Percentiles rank a stretch among this genome's conserved stretches.
Evolutionary conservation across 805 yeast genomes (phyloP).

Genomic region (Myxozyma monticola): DNA sequence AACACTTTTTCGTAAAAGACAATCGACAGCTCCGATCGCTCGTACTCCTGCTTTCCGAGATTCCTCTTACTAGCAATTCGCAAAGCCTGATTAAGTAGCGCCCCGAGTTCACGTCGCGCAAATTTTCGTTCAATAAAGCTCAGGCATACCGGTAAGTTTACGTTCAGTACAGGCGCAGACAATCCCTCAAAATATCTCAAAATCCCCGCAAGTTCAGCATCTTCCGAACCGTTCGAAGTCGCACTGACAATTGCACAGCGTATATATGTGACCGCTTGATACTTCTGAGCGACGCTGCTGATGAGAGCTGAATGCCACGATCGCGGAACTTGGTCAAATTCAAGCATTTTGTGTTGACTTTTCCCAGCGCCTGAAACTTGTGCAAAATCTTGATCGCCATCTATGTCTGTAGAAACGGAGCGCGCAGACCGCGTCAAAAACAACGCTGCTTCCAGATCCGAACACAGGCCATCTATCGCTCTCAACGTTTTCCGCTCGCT

Average conservation of each 20-base stretch:
- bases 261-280: not conserved
- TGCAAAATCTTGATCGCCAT: slow-evolving; percentile 1
- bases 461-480: no score
- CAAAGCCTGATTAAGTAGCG: no score
- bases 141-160: no score
- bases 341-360: not conserved
- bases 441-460: no score
- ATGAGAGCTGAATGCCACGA: not conserved
- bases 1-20: slow-evolving; percentile 3
- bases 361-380: not conserved
- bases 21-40: slow-evolving; percentile 20
- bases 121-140: no score
- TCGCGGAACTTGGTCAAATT: not conserved
- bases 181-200: not conserved
- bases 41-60: slow-evolving; percentile 17
- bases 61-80: slow-evolving; percentile 10
- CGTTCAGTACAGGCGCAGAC: not conserved
- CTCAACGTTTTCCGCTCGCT: no score
- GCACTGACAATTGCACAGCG: not conserved
- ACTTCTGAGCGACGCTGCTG: not conserved
- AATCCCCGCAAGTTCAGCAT: not conserved
- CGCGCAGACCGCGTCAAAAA: no score
- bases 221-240: not conserved
- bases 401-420: no score
- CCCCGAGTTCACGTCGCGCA: no score